Conservation (phyloP, 2,329 filamentous ascomycete species). For the Neoascochyta sp. region DNA sequence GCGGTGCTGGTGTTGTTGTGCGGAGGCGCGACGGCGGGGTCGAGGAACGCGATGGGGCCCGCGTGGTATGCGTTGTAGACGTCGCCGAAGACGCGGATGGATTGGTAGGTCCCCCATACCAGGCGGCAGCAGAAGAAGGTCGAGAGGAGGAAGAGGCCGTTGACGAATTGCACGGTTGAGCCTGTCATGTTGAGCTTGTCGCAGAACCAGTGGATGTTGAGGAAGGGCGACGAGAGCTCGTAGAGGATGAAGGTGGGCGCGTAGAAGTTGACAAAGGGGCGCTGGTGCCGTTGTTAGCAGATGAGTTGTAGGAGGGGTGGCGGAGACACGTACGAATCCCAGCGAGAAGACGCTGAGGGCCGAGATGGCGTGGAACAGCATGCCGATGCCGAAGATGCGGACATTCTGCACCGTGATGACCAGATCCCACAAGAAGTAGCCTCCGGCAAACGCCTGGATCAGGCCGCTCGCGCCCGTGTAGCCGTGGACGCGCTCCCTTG, state of each 20-base stretch:
- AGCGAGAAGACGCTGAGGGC: conserved; percentile 71
- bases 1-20: conserved; percentile 18
- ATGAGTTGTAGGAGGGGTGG: background rate
- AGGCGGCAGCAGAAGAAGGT: conserved; percentile 76
- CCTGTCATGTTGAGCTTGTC: conserved; percentile 82
- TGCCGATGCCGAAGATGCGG: conserved; percentile 69
- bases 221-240: conserved; percentile 79
- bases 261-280: conserved; percentile 82
- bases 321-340: conserved; percentile 64
- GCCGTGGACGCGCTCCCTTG: conserved; percentile 68
- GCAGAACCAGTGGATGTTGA: conserved; percentile 90
- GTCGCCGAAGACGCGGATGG: conserved; percentile 61
- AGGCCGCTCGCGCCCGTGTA: conserved; percentile 70
- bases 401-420: conserved; percentile 65
- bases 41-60: conserved; percentile 19
- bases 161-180: conserved; percentile 68
- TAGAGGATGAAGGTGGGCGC: conserved; percentile 78
- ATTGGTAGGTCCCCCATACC: conserved; percentile 72
- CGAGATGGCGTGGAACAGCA: conserved; percentile 72
- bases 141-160: conserved; percentile 66
- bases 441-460: conserved; percentile 71
- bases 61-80: conserved; percentile 51
- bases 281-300: conserved; percentile 45
- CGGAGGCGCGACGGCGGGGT: conserved; percentile 28
- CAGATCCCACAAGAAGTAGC: conserved; percentile 84